A percentile compares a stretch with the other conserved stretches of the same genome.
Conservation (phyloP, 1,284 basidiomycete species). For the Ganoderma resinaceum region DNA sequence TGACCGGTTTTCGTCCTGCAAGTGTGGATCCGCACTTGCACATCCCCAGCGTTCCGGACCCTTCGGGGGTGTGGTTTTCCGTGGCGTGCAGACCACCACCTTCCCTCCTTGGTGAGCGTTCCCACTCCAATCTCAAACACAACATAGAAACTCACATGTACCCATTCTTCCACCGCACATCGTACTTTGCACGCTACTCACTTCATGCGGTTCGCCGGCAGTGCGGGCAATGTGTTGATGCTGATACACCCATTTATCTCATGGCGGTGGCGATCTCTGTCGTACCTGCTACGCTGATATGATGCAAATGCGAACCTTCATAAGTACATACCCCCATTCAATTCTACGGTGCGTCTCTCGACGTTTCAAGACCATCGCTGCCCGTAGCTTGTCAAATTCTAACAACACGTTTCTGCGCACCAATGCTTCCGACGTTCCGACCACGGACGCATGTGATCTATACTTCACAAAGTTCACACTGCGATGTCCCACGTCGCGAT, state of each 20-base stretch:
- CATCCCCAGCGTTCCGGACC: conserved; percentile 10
- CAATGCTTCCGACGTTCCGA: neutral
- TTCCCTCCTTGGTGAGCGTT: conserved; percentile 2
- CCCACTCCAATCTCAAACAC: conserved; percentile 3
- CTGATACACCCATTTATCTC: conserved; percentile 5
- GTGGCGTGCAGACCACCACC: conserved; percentile 1
- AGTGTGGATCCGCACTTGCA: neutral
- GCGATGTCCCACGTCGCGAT: conserved; percentile 1
- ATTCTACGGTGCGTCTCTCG: neutral
- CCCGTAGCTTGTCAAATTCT: conserved; percentile 1
- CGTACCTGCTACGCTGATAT: conserved; percentile 11
- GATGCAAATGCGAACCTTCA: conserved; percentile 11
- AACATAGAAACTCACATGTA: neutral
- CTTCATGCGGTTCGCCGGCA: conserved; percentile 13
- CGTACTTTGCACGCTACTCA: neutral
- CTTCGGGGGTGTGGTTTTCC: conserved; percentile 9
- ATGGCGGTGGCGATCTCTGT: conserved; percentile 8
- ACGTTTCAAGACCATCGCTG: neutral
- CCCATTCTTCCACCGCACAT: neutral
- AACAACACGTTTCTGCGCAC: conserved; percentile 1
- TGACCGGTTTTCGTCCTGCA: neutral
- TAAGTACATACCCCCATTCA: neutral
- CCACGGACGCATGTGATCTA: neutral
- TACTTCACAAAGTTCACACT: neutral
- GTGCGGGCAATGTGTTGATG: conserved; percentile 6